Base-by-base conservation (phyloP, 257 asterid species). In the Hygrophila difformis region DNA sequence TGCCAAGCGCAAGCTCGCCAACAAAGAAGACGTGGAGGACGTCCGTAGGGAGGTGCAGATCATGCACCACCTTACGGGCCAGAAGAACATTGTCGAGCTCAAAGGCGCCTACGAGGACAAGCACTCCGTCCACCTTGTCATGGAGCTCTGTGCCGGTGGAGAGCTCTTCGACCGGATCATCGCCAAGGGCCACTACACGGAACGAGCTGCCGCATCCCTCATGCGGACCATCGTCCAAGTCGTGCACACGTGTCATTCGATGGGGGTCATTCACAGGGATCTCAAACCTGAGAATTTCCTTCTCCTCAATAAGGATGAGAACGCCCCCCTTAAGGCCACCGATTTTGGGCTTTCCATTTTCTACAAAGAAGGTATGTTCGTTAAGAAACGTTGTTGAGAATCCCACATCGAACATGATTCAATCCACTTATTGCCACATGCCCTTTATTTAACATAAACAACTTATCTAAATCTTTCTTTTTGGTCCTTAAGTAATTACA, bases 91-190 rank as follows among this genome's bases (percentile, higher is more conserved):
- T 23, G 97, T 87, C 12, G 85, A 80, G 61, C 70, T 82, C 7
- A 82, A 75, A 65, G 97, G 96, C 16, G 94, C 93, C 0, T 87
- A 64, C 48, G 97, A 87, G 62, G 96, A 87, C 59, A 87, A 87
- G 71, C 89, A 87, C 35, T 75, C 86, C 2, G 94, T 87, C 44
- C 89, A 87, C 43, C 47, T 87, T 59, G 93, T 87, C 46, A 76
- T 87, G 93, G 95, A 87, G 72, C 61, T 87, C 15, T 87, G 97
- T 51, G 94, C 85, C 10, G 97, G 97, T 7, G 97, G 97, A 12
- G 97, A 87, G 78, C 85, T 87, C 5, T 87, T 87, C 57, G 97
- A 87, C 59, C 73, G 97, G 18, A 87, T 87, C 18, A 87, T 87
- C 5, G 75, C 97, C 6, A 76, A 66, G 66, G 97, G 97, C 1